Conservation (phyloP, 2,329 filamentous ascomycete genomes). For the Colletotrichum sp. region DNA sequence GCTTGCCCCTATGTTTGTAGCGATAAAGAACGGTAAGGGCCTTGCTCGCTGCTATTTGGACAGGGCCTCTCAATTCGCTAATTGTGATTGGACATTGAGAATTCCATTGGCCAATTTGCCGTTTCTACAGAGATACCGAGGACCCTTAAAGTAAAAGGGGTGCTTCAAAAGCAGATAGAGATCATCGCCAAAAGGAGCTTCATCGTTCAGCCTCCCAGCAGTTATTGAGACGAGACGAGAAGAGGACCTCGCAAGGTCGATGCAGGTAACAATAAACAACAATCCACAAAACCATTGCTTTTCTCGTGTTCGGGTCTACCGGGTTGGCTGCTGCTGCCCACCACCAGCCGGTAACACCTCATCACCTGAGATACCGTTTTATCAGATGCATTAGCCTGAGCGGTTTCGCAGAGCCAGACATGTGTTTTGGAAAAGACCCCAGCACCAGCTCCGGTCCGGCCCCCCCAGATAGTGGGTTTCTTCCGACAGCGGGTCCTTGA, state of each 20-base stretch:
- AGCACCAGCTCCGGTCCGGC: neutral
- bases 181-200: neutral
- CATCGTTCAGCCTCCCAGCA: neutral
- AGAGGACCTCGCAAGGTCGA: neutral
- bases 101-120: neutral
- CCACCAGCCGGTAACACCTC: neutral
- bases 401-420: neutral
- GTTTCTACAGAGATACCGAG: neutral
- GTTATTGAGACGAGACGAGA: neutral
- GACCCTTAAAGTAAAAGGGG: neutral
- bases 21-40: neutral
- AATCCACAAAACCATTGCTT: neutral
- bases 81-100: neutral
- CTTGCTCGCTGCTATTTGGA: neutral
- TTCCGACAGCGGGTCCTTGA: neutral
- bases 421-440: neutral
- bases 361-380: neutral
- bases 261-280: neutral
- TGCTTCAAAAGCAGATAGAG: neutral
- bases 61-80: neutral
- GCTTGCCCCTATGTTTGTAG: neutral
- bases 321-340: neutral
- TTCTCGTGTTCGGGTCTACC: neutral
- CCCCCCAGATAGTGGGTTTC: neutral
- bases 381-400: neutral